Percentiles rank a stretch among this genome's conserved stretches.
phyloP scores from a whole-genome alignment of 495 filamentous ascomycete genomes.

The Cercophora samala region DNA sequence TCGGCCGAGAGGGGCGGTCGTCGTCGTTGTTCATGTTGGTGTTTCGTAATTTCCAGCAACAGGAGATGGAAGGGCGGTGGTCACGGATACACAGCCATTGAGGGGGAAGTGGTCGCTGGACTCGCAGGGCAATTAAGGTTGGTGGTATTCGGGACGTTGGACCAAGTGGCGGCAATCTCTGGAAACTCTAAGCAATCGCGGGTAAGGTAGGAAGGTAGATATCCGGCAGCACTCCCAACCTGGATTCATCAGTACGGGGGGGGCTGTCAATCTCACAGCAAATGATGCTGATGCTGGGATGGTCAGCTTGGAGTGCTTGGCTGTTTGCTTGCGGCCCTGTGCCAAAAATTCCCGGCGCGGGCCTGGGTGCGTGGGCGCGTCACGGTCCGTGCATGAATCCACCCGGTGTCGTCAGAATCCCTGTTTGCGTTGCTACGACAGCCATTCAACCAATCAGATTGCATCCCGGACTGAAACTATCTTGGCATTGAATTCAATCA shows the following conservation, averaged over 20 bases:
- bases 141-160: neutral
- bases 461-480: neutral
- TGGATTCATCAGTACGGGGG: neutral
- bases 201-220: neutral
- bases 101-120: slow-evolving; percentile 1
- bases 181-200: neutral
- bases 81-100: neutral
- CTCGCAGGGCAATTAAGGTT: neutral
- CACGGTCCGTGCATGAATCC: slow-evolving; percentile 19
- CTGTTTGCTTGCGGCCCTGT: neutral
- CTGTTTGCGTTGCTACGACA: slow-evolving; percentile 17
- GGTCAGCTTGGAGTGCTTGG: slow-evolving; percentile 6
- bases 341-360: slow-evolving; percentile 17
- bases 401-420: slow-evolving; percentile 2
- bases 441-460: slow-evolving; percentile 10
- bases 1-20: slow-evolving; percentile 26
- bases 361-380: slow-evolving; percentile 19
- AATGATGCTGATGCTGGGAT: slow-evolving; percentile 9
- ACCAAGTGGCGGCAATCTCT: neutral
- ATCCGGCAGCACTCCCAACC: neutral
- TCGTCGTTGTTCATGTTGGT: slow-evolving; percentile 25
- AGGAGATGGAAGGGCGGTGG: neutral
- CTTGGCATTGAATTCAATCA: neutral
- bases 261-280: neutral
- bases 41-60: neutral